A percentile compares a stretch with the other conserved stretches of the same genome.
phyloP scores from a whole-genome alignment of 352 stramenopile genomes.

The Phytophthora citricola region DNA sequence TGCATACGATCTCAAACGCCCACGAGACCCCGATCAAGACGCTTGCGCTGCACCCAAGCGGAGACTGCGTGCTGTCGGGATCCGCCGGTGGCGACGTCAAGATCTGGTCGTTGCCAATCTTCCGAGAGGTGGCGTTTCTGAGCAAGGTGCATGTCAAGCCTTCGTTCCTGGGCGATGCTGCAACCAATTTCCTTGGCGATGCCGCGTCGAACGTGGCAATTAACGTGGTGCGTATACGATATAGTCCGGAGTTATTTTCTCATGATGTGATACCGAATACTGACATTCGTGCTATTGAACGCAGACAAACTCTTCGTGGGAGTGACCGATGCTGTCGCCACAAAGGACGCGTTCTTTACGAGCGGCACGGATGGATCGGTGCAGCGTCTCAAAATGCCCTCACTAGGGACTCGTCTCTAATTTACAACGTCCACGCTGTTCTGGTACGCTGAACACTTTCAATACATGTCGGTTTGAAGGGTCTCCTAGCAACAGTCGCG shows the following conservation, averaged over 20 bases:
- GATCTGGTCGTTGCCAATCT: constrained; percentile 89
- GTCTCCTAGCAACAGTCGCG: constrained; percentile 35
- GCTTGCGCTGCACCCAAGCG: constrained; percentile 77
- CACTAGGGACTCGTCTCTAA: constrained; percentile 40
- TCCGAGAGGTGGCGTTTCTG: constrained; percentile 77
- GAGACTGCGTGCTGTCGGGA: constrained; percentile 83
- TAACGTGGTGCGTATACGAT: constrained; percentile 68
- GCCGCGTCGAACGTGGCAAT: constrained; percentile 87
- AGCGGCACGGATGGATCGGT: constrained; percentile 85
- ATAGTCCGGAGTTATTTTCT: neutral
- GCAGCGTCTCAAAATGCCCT: constrained; percentile 75
- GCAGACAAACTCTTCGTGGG: constrained; percentile 86
- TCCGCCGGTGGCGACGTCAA: constrained; percentile 87
- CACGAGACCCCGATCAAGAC: constrained; percentile 89
- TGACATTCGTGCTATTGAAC: no score
- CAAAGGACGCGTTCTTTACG: constrained; percentile 84
- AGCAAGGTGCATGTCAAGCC: constrained; percentile 83
- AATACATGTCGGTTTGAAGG: constrained; percentile 18
- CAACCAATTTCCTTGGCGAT: constrained; percentile 80
- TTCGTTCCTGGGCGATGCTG: constrained; percentile 79
- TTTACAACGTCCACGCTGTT: neutral
- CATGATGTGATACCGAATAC: neutral
- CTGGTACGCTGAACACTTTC: constrained; percentile 1
- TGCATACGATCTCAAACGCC: constrained; percentile 84
- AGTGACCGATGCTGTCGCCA: constrained; percentile 83